Evolutionary conservation across 2,329 filamentous ascomycete genomes (phyloP).

Genomic region (Coniochaeta sp.): DNA sequence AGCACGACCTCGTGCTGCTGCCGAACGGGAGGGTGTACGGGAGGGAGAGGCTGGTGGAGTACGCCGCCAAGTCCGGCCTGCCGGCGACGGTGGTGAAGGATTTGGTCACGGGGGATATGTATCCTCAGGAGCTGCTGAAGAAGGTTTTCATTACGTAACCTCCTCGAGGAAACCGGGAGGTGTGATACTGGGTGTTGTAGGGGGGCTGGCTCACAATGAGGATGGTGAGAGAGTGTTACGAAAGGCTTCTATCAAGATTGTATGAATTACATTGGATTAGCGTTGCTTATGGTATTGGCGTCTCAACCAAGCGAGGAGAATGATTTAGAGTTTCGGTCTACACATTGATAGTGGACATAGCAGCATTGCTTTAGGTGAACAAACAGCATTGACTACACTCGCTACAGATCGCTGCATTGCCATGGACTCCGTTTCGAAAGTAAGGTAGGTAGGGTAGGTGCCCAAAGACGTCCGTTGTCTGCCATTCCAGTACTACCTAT

Average conservation of each 20-base stretch:
- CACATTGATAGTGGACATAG: too few species aligned
- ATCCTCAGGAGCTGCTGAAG: slow-evolving; percentile 54
- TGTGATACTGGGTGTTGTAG: neutral
- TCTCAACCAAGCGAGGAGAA: too few species aligned
- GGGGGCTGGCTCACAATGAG: too few species aligned
- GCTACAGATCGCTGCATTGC: too few species aligned
- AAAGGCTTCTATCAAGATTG: neutral
- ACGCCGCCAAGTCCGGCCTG: slow-evolving; percentile 74
- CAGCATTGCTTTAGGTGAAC: neutral
- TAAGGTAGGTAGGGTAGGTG: too few species aligned
- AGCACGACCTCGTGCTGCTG: slow-evolving; percentile 76
- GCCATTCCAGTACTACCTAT: neutral
- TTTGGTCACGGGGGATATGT: slow-evolving; percentile 67
- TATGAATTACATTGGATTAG: neutral
- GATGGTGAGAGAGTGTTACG: too few species aligned
- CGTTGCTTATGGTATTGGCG: neutral
- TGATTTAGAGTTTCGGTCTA: too few species aligned
- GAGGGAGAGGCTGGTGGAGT: slow-evolving; percentile 61
- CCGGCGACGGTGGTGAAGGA: slow-evolving; percentile 64
- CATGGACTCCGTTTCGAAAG: too few species aligned
- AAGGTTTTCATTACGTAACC: slow-evolving; percentile 89
- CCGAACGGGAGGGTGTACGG: slow-evolving; percentile 87
- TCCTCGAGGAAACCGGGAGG: too few species aligned
- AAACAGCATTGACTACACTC: too few species aligned
- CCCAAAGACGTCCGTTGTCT: neutral